Base-by-base conservation (phyloP, 2,329 filamentous ascomycete genomes). In the Ceratocystis huliohia region DNA sequence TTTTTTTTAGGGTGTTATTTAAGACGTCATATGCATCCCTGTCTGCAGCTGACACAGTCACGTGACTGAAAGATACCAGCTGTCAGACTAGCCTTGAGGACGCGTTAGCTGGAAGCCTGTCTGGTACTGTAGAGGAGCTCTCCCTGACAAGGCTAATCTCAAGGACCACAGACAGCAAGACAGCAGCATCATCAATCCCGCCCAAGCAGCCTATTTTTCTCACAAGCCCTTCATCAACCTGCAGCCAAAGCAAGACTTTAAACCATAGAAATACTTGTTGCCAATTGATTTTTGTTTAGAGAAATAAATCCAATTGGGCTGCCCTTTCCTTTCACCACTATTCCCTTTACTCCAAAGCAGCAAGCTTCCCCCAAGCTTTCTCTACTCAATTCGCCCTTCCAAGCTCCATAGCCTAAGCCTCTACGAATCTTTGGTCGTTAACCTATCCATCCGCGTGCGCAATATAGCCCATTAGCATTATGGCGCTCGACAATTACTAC, bases 401-500 rank as follows among this genome's bases (percentile, higher is more conserved):
- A 15, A 37, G 15, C 56, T 59, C 56, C 8, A 20, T 20, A 37
- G 33, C 10, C 28, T 8, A n/a, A 59, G 56, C 56, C 10, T 33
- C 56, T 33, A 33, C 56, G 28, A 33, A 33, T 7, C 17, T 37
- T 30, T 30, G n/a, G 56, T 28, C 33, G 28, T 10, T n/a, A 17
- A 59, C 56, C 7, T 6, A 28, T 37, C 56, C 10, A 41, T 41
- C 33, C 20, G 20, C 20, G 25, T 59, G 10, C 50, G 22, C 25
- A 61, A 8, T 25, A 8, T 30, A 30, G 20, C 53, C 56, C 13
- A 20, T 56, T 20, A 25, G 56, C 63, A 87, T 75, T 76, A 99
- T 99, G 94, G 92, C 93, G 84, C 89, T 99, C 80, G 94, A 97
- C 79, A 96, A 89, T 79, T 99, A 96, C 81, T 99, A 96, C 78